Percentiles rank a stretch among this genome's conserved stretches.
phyloP scores from a whole-genome alignment of 805 yeast genomes.

The Clavispora phyllophila region DNA sequence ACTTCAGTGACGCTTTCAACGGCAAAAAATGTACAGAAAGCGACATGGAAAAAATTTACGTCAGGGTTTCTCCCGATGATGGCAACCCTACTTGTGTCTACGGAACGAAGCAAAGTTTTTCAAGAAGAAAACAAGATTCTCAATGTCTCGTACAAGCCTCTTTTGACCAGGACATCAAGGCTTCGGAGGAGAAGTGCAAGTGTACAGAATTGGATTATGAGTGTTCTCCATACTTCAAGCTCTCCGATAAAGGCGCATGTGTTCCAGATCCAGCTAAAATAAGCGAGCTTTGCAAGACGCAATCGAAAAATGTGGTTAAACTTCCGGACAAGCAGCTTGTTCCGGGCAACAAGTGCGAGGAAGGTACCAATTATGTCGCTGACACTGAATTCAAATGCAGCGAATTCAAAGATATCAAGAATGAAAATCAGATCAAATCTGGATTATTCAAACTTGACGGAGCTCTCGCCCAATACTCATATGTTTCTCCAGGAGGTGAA shows the following conservation, averaged over 20 bases:
- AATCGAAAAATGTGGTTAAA: slow-evolving; percentile 18
- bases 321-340: slow-evolving; percentile 37
- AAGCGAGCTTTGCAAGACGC: slow-evolving; percentile 19
- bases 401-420: slow-evolving; percentile 9
- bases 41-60: slow-evolving; percentile 66
- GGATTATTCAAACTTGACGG: slow-evolving; percentile 44
- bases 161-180: slow-evolving; percentile 39
- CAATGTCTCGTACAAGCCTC: slow-evolving; percentile 54
- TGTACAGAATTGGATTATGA: slow-evolving; percentile 68
- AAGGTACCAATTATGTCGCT: slow-evolving; percentile 16
- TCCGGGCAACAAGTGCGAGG: slow-evolving; percentile 43
- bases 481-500: slow-evolving; percentile 25
- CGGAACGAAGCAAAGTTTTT: slow-evolving; percentile 63
- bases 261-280: slow-evolving; percentile 27
- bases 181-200: slow-evolving; percentile 51
- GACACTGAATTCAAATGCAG: slow-evolving; percentile 13
- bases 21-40: slow-evolving; percentile 39
- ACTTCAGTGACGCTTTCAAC: slow-evolving; percentile 53
- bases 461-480: slow-evolving; percentile 49
- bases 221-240: slow-evolving; percentile 50
- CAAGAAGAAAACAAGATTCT: slow-evolving; percentile 60
- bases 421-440: slow-evolving; percentile 6
- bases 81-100: slow-evolving; percentile 49
- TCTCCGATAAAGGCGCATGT: slow-evolving; percentile 42
- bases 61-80: slow-evolving; percentile 35